Percentiles rank a stretch among this genome's conserved stretches.
Evolutionary conservation across 768 basidiomycete species (phyloP).

Genomic region (Neoboletus brunneissimus): DNA sequence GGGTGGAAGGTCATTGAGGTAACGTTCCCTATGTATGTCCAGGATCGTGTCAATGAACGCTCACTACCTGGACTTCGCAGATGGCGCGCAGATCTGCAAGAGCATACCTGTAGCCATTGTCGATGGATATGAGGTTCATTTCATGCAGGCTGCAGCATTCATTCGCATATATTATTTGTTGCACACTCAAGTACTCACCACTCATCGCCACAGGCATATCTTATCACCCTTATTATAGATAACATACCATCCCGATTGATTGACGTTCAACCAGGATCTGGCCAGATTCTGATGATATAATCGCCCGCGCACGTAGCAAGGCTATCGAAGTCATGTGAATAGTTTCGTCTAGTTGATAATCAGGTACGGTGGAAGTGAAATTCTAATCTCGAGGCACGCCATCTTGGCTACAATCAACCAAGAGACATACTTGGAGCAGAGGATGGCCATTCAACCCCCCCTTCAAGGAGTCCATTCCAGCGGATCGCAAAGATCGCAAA

Average conservation of each 20-base stretch:
- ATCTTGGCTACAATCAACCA: neutral
- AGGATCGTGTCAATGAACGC: neutral
- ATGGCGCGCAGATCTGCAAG: slow-evolving; percentile 52
- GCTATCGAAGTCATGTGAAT: neutral
- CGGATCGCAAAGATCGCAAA: neutral
- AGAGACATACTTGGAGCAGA: neutral
- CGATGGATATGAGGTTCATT: slow-evolving; percentile 1
- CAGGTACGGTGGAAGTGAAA: neutral
- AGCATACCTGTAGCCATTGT: slow-evolving; percentile 40
- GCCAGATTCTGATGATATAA: neutral
- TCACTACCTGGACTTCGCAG: slow-evolving; percentile 25
- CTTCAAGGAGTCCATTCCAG: neutral
- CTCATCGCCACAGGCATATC: slow-evolving; percentile 29
- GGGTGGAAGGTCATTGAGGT: slow-evolving; percentile 99
- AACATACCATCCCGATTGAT: slow-evolving; percentile 10
- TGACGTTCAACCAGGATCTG: neutral
- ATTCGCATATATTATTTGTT: slow-evolving; percentile 17
- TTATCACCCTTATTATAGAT: slow-evolving; percentile 30
- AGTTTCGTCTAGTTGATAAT: neutral
- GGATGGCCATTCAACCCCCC: neutral
- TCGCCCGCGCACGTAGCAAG: neutral
- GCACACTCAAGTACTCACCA: slow-evolving; percentile 28
- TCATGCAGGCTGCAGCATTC: slow-evolving; percentile 3
- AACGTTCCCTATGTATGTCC: slow-evolving; percentile 21
- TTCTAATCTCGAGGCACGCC: neutral